Conservation (phyloP, 176 grass and related monocot species). For the Oryza meridionalis region DNA sequence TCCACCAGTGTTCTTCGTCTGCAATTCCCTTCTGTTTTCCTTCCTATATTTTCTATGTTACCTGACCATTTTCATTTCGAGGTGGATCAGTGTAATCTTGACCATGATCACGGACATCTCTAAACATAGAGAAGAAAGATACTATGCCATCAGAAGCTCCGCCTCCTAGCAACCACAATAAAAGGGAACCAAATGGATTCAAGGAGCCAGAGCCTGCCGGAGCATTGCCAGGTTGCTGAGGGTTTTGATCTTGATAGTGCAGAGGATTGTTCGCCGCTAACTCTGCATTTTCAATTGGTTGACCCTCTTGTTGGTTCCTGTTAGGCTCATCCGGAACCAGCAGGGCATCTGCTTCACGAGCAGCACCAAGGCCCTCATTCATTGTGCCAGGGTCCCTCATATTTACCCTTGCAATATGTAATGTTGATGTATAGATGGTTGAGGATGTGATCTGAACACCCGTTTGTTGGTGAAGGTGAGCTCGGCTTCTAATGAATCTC, state of each 20-base stretch:
- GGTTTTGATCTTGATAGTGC: slow-evolving; percentile 45
- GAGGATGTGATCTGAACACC: slow-evolving; percentile 92
- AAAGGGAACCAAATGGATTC: slow-evolving; percentile 69
- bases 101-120: slow-evolving; percentile 81
- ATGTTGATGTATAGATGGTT: slow-evolving; percentile 89
- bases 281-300: slow-evolving; percentile 36
- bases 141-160: slow-evolving; percentile 88
- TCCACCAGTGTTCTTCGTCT: not conserved
- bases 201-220: slow-evolving; percentile 47
- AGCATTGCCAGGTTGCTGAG: slow-evolving; percentile 54
- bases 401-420: slow-evolving; percentile 93
- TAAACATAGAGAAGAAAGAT: slow-evolving; percentile 90
- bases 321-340: slow-evolving; percentile 39
- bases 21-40: not conserved
- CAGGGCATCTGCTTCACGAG: slow-evolving; percentile 42
- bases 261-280: slow-evolving; percentile 16
- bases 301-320: slow-evolving; percentile 47
- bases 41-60: slow-evolving; percentile 48
- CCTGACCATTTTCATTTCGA: slow-evolving; percentile 68
- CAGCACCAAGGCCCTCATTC: slow-evolving; percentile 40
- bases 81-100: slow-evolving; percentile 56
- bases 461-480: slow-evolving; percentile 74
- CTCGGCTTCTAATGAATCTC: slow-evolving; percentile 82
- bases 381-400: slow-evolving; percentile 56
- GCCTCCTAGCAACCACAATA: slow-evolving; percentile 84